Conservation (phyloP, 331 rosid genomes). For the Spiraea crenata region DNA sequence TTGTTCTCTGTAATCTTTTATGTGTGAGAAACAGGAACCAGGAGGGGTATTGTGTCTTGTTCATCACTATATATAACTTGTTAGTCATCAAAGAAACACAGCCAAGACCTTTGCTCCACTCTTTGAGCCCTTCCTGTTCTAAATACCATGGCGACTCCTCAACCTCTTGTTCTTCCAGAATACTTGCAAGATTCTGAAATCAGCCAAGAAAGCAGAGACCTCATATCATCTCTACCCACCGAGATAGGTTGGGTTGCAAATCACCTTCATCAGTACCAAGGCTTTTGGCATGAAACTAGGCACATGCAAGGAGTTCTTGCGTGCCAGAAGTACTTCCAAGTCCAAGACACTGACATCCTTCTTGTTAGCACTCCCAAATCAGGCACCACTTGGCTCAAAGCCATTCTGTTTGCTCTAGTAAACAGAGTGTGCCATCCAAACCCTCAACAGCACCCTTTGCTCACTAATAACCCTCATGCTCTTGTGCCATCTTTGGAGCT, state of each 20-base stretch:
- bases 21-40: background rate
- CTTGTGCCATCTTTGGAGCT: slow-evolving; percentile 43
- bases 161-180: slow-evolving; percentile 14
- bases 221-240: slow-evolving; percentile 26
- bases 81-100: background rate
- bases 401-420: slow-evolving; percentile 19
- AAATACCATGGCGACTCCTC: background rate
- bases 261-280: slow-evolving; percentile 37
- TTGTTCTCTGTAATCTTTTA: background rate
- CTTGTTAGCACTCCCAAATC: slow-evolving; percentile 32
- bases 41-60: too few species aligned
- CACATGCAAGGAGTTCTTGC: slow-evolving; percentile 30
- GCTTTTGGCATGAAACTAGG: slow-evolving; percentile 34
- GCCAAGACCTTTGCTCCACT: background rate
- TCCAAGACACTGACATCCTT: slow-evolving; percentile 29
- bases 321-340: slow-evolving; percentile 33
- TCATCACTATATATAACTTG: background rate
- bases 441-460: slow-evolving; percentile 25
- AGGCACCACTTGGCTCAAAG: slow-evolving; percentile 52
- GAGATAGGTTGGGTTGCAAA: slow-evolving; percentile 28
- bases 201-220: slow-evolving; percentile 35
- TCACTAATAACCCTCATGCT: slow-evolving; percentile 31
- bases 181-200: slow-evolving; percentile 25
- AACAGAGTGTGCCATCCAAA: slow-evolving; percentile 19
- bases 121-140: background rate